Percentiles rank a stretch among this genome's conserved stretches.
These are phyloP conservation scores for Emergomyces africanus DNA, from an alignment of 2,329 filamentous ascomycete species.

Conservation along the genomic window DNA sequence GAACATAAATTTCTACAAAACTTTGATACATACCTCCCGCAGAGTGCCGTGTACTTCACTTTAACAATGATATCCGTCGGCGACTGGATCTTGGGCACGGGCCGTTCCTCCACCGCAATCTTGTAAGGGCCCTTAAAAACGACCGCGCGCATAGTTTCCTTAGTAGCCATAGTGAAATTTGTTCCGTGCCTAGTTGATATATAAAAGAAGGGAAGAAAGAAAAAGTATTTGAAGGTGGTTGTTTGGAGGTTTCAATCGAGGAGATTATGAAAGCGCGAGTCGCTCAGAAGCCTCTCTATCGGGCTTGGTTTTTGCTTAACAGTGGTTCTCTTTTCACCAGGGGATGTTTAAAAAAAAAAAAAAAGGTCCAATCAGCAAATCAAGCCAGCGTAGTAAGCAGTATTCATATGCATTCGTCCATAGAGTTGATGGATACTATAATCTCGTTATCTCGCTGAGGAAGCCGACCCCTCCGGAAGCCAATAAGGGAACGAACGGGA, in stretches of 20 bases:
- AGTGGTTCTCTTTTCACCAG: neutral
- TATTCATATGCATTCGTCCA: neutral
- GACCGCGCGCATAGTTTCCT: conserved; percentile 68
- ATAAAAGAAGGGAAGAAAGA: neutral
- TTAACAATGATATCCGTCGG: conserved; percentile 69
- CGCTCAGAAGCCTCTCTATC: too few relatives aligned
- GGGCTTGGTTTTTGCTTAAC: too few relatives aligned
- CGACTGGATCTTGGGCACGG: conserved; percentile 60
- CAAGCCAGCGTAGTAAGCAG: neutral
- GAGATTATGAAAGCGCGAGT: too few relatives aligned
- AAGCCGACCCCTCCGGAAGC: neutral
- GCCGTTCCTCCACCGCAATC: conserved; percentile 64
- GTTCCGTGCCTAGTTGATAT: neutral
- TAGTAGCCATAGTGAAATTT: conserved; percentile 17
- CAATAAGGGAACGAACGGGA: too few relatives aligned
- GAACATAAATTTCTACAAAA: neutral
- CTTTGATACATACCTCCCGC: conserved; percentile 59
- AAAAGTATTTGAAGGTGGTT: neutral
- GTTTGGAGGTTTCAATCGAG: too few relatives aligned
- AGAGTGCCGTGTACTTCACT: conserved; percentile 70
- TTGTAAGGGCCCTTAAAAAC: conserved; percentile 70
- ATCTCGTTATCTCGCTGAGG: neutral
- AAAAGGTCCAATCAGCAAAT: neutral
- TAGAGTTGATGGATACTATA: neutral
- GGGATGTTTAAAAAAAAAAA: too few relatives aligned